Conservation (phyloP, 768 basidiomycete species). For the Cystofilobasidium ferigula region DNA sequence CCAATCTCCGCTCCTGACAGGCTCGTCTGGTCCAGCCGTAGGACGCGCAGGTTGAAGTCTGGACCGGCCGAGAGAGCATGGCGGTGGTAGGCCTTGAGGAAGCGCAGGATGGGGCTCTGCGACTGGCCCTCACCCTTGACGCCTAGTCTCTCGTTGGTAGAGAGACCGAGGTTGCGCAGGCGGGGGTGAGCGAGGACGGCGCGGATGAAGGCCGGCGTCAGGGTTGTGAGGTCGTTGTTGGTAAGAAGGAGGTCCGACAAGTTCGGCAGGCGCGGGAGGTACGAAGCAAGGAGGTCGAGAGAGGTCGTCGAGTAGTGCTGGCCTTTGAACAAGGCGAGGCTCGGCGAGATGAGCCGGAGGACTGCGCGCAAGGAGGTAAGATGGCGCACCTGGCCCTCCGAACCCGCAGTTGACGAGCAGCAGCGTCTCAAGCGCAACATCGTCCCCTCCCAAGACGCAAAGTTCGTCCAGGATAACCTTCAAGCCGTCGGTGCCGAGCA, state of each 20-base stretch:
- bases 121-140: neutral
- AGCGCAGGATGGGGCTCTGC: neutral
- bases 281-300: conserved; percentile 3
- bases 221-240: conserved; percentile 13
- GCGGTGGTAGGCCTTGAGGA: conserved; percentile 2
- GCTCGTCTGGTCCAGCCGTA: conserved; percentile 6
- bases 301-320: neutral
- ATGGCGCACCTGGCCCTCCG: neutral
- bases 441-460: neutral
- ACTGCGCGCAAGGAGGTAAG: neutral
- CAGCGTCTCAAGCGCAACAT: conserved; percentile 1
- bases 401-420: conserved; percentile 11
- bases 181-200: conserved; percentile 14
- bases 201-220: neutral
- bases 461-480: neutral
- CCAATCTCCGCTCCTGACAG: neutral
- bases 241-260: conserved; percentile 8
- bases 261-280: neutral
- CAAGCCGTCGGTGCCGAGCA: conserved; percentile 15
- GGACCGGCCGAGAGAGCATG: neutral
- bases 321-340: neutral
- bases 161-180: conserved; percentile 11
- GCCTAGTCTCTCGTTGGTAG: conserved; percentile 7
- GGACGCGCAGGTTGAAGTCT: neutral
- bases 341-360: neutral